Evolutionary conservation across 2,329 filamentous ascomycete species (phyloP).

Genomic region (Seiridium unicorne): DNA sequence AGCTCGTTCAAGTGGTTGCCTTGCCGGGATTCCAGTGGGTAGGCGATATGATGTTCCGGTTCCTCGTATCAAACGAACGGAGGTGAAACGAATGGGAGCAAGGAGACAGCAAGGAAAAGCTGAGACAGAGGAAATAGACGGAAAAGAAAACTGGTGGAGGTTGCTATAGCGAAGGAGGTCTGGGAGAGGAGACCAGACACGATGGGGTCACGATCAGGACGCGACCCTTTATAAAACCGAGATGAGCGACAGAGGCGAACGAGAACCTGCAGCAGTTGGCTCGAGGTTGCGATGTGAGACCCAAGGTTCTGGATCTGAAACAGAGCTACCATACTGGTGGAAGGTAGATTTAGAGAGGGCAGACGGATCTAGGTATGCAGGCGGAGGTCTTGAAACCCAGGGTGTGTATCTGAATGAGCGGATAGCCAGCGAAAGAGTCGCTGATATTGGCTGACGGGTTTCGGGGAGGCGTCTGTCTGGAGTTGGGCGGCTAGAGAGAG

Average conservation of each 20-base stretch:
- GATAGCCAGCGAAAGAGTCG: slow-evolving; percentile 36
- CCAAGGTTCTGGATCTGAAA: slow-evolving; percentile 33
- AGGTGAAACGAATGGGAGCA: slow-evolving; percentile 29
- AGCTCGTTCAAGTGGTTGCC: slow-evolving; percentile 8
- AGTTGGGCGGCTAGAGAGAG: slow-evolving; percentile 43
- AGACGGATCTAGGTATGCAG: slow-evolving; percentile 29
- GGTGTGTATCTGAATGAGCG: slow-evolving; percentile 47
- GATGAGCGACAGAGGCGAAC: slow-evolving; percentile 36
- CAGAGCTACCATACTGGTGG: slow-evolving; percentile 24
- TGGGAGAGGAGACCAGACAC: slow-evolving; percentile 25
- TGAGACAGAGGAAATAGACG: slow-evolving; percentile 27
- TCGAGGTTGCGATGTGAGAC: slow-evolving; percentile 33
- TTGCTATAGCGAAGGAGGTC: slow-evolving; percentile 29
- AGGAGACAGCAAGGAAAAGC: slow-evolving; percentile 20
- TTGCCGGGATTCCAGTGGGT: slow-evolving; percentile 9
- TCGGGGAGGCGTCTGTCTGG: slow-evolving; percentile 47
- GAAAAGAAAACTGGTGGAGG: slow-evolving; percentile 20
- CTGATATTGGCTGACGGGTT: slow-evolving; percentile 50
- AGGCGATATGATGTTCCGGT: slow-evolving; percentile 9
- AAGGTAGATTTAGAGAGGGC: slow-evolving; percentile 26
- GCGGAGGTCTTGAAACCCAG: slow-evolving; percentile 48
- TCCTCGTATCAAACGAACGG: slow-evolving; percentile 43
- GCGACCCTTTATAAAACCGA: slow-evolving; percentile 32
- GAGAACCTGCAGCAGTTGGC: slow-evolving; percentile 44
- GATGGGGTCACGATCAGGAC: slow-evolving; percentile 31